phyloP scores from a whole-genome alignment of 2,329 filamentous ascomycete genomes.

The Diaporthe ampelina region DNA sequence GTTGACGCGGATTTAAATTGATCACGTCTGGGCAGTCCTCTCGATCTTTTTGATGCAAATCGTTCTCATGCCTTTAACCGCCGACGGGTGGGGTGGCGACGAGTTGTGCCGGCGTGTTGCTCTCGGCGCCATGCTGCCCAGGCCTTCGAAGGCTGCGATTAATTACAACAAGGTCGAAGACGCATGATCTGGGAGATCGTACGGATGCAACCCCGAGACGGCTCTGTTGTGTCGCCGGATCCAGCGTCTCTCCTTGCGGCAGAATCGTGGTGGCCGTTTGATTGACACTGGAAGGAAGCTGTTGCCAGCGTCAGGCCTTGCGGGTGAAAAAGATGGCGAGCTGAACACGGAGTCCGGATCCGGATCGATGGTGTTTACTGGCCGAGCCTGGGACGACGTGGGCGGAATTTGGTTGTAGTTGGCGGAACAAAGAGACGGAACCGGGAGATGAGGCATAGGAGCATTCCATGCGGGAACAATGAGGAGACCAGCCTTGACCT shows the following conservation, averaged over 20 bases:
- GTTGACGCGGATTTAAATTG: neutral
- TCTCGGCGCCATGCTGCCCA: neutral
- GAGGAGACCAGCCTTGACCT: neutral
- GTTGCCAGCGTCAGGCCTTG: neutral
- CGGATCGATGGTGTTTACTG: neutral
- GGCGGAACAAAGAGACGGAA: slow-evolving; percentile 30
- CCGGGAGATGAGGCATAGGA: neutral
- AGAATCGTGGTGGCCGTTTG: neutral
- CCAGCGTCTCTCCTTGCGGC: neutral
- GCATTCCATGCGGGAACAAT: slow-evolving; percentile 37
- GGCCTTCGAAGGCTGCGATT: neutral
- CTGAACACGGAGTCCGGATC: slow-evolving; percentile 7
- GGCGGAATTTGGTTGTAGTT: neutral
- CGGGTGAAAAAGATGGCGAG: neutral
- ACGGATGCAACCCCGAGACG: neutral
- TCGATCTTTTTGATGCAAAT: neutral
- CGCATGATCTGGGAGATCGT: neutral
- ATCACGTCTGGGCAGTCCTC: neutral
- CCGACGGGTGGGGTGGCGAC: slow-evolving; percentile 4
- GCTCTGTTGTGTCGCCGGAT: neutral
- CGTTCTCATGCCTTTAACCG: neutral
- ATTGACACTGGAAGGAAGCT: neutral
- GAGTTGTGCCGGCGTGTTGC: neutral
- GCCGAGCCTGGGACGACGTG: neutral
- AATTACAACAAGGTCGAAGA: neutral